Percentiles rank a stretch among this genome's conserved stretches.
These are phyloP conservation scores for Leishmania gerbilli DNA, from an alignment of 208 protist genomes.

Conservation along the genomic window DNA sequence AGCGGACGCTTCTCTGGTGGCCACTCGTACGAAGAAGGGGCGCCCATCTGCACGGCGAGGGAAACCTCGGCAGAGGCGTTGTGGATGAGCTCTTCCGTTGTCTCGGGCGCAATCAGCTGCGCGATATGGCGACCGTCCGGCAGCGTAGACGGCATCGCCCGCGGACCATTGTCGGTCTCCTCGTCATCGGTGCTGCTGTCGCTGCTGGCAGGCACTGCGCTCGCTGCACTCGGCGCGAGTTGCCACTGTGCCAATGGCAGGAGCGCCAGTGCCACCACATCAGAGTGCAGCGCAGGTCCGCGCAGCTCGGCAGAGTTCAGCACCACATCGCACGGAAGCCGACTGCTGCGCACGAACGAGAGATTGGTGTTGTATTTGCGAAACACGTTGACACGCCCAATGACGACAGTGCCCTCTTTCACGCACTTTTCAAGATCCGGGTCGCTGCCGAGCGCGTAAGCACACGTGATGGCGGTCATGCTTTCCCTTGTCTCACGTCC, in stretches of 20 bases:
- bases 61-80: slow-evolving; percentile 23
- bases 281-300: slow-evolving; percentile 44
- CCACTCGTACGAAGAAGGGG: slow-evolving; percentile 36
- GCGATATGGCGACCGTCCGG: slow-evolving; percentile 60
- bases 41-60: slow-evolving; percentile 34
- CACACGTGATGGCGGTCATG: not conserved
- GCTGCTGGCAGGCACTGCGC: not conserved
- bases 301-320: slow-evolving; percentile 39
- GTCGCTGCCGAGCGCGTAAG: slow-evolving; percentile 47
- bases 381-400: slow-evolving; percentile 55
- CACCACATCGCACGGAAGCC: slow-evolving; percentile 57
- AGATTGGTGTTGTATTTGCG: slow-evolving; percentile 42
- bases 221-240: not conserved
- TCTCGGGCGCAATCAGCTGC: slow-evolving; percentile 33
- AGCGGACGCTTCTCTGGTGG: slow-evolving; percentile 25
- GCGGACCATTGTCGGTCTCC: not conserved
- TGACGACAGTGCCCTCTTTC: slow-evolving; percentile 50
- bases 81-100: not conserved
- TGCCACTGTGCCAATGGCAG: slow-evolving; percentile 25
- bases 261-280: slow-evolving; percentile 78
- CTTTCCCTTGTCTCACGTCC: not conserved
- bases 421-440: slow-evolving; percentile 50
- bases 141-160: slow-evolving; percentile 34
- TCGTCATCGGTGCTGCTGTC: slow-evolving; percentile 10
- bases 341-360: slow-evolving; percentile 50